Evolutionary conservation across 2,329 filamentous ascomycete species (phyloP), one percentile per base, ranked within the genome.

Genomic region (Stagonosporopsis cucurbitacearum): DNA sequence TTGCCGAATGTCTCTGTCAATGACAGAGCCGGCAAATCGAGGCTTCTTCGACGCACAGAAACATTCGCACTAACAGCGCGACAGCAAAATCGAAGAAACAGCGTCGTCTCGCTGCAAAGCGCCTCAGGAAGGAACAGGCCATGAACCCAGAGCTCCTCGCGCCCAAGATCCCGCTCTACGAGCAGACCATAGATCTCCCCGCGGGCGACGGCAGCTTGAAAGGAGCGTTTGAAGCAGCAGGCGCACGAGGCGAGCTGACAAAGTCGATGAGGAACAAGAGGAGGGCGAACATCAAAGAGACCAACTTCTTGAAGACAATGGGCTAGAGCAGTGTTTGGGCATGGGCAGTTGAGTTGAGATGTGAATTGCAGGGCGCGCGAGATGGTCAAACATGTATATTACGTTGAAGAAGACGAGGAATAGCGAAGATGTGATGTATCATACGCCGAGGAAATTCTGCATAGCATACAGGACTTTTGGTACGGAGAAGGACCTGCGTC

Each of bases 291-390:
- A 95, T 95, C 71, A 94, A 93, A 85, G 91, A 95, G 81, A 79
- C 78, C 72, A 95, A 95, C 79, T 95, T 92, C 83, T 84, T 95
- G 77, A 90, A 89, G 84, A 85, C 86, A 39, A 91, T 93, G 89
- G 70, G 77, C 9, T 81, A 78, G 54, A 40, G 43, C 30, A 22
- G 37, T 19, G 1, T 3, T 11, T 42, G 45, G 26, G 25, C 12
- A 19, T 6, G 28, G 6, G 7, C 0, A 2, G 19, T 9, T n/a
- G n/a, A n/a, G n/a, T n/a, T n/a, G n/a, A n/a, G n/a, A n/a, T n/a
- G n/a, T n/a, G n/a, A n/a, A n/a, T n/a, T n/a, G n/a, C n/a, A n/a
- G n/a, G n/a, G n/a, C n/a, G n/a, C n/a, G n/a, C n/a, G n/a, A n/a
- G n/a, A n/a, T n/a, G 11, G 36, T 23, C 17, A 12, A 13, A n/a